phyloP scores from a whole-genome alignment of 805 yeast species.

The Wickerhamiella azymoides region DNA sequence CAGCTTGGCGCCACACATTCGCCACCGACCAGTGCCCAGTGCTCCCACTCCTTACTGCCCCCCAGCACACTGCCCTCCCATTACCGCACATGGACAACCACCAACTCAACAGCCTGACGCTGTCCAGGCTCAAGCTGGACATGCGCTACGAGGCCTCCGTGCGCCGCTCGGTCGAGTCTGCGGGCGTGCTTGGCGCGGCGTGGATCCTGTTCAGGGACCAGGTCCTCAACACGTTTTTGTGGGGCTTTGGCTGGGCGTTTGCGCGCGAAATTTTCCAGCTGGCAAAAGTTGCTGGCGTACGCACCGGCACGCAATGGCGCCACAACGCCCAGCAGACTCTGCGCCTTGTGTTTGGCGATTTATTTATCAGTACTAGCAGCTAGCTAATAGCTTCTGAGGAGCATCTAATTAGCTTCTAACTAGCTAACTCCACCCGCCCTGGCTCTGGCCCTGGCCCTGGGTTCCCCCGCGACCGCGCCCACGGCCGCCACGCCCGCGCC shows the following conservation, averaged over 20 bases:
- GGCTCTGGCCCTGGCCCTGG: constrained; percentile 9
- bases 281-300: constrained; percentile 8
- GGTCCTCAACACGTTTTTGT: constrained; percentile 23
- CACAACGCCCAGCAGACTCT: no score
- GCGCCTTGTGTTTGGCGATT: not conserved
- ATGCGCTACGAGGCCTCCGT: constrained; percentile 5
- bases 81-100: not conserved
- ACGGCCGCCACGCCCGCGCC: constrained; percentile 16
- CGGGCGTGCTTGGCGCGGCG: constrained; percentile 17
- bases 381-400: no score
- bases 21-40: no score
- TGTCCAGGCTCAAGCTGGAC: constrained; percentile 1
- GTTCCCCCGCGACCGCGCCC: constrained; percentile 10
- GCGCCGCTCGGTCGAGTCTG: constrained; percentile 19
- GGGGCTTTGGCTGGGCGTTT: constrained; percentile 27
- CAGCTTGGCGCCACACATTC: no score
- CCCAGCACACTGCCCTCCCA: not conserved
- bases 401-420: no score
- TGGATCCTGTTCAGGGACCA: constrained; percentile 24
- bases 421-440: no score
- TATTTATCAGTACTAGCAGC: not conserved
- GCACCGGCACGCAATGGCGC: no score
- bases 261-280: constrained; percentile 17
- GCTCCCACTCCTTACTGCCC: no score
- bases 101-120: not conserved